Evolutionary conservation across 306 rosid species (phyloP), one percentile per base, ranked within the genome.

Genomic region (Glycine soja): DNA sequence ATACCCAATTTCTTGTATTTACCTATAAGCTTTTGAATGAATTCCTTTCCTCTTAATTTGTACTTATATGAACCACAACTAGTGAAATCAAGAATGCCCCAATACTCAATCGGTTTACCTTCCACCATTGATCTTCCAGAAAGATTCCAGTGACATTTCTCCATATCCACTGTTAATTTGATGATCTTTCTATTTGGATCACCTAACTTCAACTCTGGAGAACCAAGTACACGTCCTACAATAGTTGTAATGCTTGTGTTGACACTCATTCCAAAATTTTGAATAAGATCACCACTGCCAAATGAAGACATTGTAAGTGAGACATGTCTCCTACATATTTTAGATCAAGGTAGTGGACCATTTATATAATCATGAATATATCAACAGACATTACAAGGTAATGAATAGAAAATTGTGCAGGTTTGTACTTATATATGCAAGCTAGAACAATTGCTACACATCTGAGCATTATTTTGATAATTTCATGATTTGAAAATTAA

Each of bases 141-240:
- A 3, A 93, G 88, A 63, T 93, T 93, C 97, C 94, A 91, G 1
- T 91, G 90, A 53, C 92, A 85, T 83, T 89, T 93, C 78, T 87
- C 89, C 34, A 34, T 71, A 73, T 93, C 97, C 72, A 90, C 85
- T 38, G 65, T 54, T 61, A 88, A 30, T 30, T 72, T 88, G 24
- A 64, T 68, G 54, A 32, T 46, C 85, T 66, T 83, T 61, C 96
- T 97, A 75, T 75, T 80, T 9, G 78, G 70, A 84, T 81, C 82
- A n/a, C 92, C 90, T 43, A 91, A 42, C 80, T 85, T 91, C 86
- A 93, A 75, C 65, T 54, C 88, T 32, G 97, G 97, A 12, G 97
- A 93, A 16, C 73, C 87, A 79, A 93, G 86, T 50, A 93, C 87
- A 30, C 93, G 94, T 72, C 91, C 97, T 10, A 24, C 62, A 16